Percentiles rank a stretch among this genome's conserved stretches.
Conservation (phyloP, 2,329 filamentous ascomycete species). For the Colletotrichum graminicola region DNA sequence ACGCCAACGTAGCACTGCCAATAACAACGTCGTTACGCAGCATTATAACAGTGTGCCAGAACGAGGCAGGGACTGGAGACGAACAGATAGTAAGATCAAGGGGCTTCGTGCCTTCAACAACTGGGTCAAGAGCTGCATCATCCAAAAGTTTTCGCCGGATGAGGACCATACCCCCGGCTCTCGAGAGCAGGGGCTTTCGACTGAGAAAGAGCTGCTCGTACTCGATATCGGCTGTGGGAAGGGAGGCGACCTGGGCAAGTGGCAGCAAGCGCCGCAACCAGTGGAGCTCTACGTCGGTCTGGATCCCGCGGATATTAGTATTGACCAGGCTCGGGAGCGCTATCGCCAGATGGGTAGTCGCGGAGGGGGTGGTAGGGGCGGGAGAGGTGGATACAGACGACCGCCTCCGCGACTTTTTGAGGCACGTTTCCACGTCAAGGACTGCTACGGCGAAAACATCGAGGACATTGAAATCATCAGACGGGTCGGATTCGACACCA, state of each 20-base stretch:
- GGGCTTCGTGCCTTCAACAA: slow-evolving; percentile 96
- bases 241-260: slow-evolving; percentile 94
- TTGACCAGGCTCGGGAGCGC: slow-evolving; percentile 88
- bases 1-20: slow-evolving; percentile 64
- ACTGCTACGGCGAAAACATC: slow-evolving; percentile 90
- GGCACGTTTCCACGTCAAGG: slow-evolving; percentile 88
- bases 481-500: slow-evolving; percentile 88
- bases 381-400: slow-evolving; percentile 63
- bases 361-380: slow-evolving; percentile 68
- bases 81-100: slow-evolving; percentile 94
- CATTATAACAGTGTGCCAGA: slow-evolving; percentile 98
- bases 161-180: slow-evolving; percentile 77
- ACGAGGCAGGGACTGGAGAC: slow-evolving; percentile 92
- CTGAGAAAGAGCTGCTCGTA: slow-evolving; percentile 77
- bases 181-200: slow-evolving; percentile 63
- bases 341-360: slow-evolving; percentile 79
- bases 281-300: slow-evolving; percentile 95
- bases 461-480: slow-evolving; percentile 84
- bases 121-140: slow-evolving; percentile 97
- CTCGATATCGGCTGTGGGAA: slow-evolving; percentile 97
- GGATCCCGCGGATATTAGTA: slow-evolving; percentile 92
- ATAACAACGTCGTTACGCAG: slow-evolving; percentile 88
- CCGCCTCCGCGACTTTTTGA: slow-evolving; percentile 76
- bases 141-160: slow-evolving; percentile 93
- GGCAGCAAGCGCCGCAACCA: slow-evolving; percentile 91